Evolutionary conservation across 1,284 basidiomycete genomes (phyloP).

Genomic region (Trichosporon sp.): DNA sequence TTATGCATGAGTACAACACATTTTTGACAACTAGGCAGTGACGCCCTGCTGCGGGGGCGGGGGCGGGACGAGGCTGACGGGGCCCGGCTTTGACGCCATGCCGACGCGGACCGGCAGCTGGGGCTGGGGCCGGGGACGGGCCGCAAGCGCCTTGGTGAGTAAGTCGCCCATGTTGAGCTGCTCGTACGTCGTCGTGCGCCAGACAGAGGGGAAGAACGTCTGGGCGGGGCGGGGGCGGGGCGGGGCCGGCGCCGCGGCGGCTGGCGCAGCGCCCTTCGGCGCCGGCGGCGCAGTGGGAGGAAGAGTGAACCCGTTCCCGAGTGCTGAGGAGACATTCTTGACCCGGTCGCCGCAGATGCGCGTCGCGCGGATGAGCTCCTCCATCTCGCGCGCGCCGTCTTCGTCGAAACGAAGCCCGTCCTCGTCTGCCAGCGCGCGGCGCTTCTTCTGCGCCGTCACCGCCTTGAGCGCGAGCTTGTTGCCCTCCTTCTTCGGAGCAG

Average conservation of each 20-base stretch:
- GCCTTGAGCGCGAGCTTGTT: slow-evolving; percentile 30
- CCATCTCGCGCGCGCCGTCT: slow-evolving; percentile 73
- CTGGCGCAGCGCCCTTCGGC: slow-evolving; percentile 56
- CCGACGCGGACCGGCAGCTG: slow-evolving; percentile 12
- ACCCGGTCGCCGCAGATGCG: slow-evolving; percentile 69
- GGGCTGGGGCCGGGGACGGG: slow-evolving; percentile 34
- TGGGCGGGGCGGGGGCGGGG: slow-evolving; percentile 1
- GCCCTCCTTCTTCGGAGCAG: slow-evolving; percentile 64
- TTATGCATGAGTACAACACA: slow-evolving; percentile 19
- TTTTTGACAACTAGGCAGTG: slow-evolving; percentile 23
- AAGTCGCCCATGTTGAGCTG: slow-evolving; percentile 45
- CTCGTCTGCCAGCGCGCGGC: slow-evolving; percentile 31
- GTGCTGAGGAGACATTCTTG: slow-evolving; percentile 70
- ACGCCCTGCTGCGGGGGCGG: slow-evolving; percentile 20
- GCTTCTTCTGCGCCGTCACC: slow-evolving; percentile 42
- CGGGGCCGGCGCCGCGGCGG: slow-evolving; percentile 19
- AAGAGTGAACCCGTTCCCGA: slow-evolving; percentile 6
- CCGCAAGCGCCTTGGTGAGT: slow-evolving; percentile 47
- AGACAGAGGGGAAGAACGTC: slow-evolving; percentile 28
- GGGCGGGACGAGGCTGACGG: slow-evolving; percentile 21
- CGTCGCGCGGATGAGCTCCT: slow-evolving; percentile 63
- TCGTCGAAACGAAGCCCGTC: slow-evolving; percentile 70
- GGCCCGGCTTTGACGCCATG: slow-evolving; percentile 25
- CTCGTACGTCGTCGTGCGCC: slow-evolving; percentile 39
- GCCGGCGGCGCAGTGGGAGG: not conserved